Conservation (phyloP, 129 eudicot genomes). For the Helianthus tuberosus region DNA sequence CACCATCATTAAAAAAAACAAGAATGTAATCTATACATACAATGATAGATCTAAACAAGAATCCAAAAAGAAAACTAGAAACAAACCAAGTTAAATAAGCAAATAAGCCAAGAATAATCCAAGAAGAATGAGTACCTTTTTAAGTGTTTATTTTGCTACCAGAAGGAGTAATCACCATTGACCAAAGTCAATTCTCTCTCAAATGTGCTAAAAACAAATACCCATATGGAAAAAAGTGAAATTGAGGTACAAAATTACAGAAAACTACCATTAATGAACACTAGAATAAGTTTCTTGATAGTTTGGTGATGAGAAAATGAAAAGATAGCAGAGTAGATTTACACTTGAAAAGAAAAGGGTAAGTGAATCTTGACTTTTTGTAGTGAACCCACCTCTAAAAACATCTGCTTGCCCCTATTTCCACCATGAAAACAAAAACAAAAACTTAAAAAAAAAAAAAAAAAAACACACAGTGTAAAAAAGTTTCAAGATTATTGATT, state of each 20-base stretch:
- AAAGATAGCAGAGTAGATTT: constrained; percentile 54
- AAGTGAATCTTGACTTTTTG: constrained; percentile 46
- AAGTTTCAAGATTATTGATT: constrained; percentile 38
- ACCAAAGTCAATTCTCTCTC: constrained; percentile 25
- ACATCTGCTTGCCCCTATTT: constrained; percentile 5
- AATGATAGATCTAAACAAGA: constrained; percentile 27
- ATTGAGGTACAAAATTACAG: neutral
- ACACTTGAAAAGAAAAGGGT: constrained; percentile 42
- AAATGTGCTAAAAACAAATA: constrained; percentile 6
- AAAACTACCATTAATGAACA: constrained; percentile 26
- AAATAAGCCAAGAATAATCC: constrained; percentile 16
- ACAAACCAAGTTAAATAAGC: constrained; percentile 16
- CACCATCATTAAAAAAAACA: constrained; percentile 41
- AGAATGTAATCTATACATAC: constrained; percentile 21
- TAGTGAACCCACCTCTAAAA: constrained; percentile 28
- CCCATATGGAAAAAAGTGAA: constrained; percentile 39
- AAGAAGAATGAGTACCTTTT: constrained; percentile 36
- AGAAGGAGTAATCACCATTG: constrained; percentile 41
- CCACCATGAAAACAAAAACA: constrained; percentile 16
- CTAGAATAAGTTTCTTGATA: constrained; percentile 24
- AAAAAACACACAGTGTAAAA: constrained; percentile 25
- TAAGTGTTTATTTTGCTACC: constrained; percentile 32
- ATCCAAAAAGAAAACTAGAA: constrained; percentile 17
- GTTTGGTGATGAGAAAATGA: constrained; percentile 29
- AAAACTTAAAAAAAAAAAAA: neutral